These are phyloP conservation scores for Tarenaya hassleriana DNA, from an alignment of 345 rosid genomes.

Conservation along the genomic window DNA sequence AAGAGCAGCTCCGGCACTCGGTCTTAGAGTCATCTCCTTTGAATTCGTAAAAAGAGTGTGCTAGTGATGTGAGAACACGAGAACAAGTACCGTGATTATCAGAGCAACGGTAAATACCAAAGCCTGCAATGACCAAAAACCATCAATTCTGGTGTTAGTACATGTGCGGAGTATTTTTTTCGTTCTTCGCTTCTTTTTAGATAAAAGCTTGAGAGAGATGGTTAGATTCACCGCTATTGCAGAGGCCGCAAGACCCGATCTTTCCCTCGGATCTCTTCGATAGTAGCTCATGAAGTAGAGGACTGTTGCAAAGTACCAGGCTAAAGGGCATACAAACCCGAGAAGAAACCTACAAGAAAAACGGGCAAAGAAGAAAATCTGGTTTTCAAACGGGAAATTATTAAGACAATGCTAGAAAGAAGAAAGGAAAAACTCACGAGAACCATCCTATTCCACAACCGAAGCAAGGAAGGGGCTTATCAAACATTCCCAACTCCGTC, in stretches of 20 bases:
- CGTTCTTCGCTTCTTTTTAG: neutral
- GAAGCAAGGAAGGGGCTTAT: slow-evolving; percentile 88
- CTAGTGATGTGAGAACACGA: slow-evolving; percentile 35
- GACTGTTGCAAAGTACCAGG: slow-evolving; percentile 74
- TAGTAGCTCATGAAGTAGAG: slow-evolving; percentile 81
- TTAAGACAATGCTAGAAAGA: neutral
- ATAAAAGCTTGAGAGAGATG: neutral
- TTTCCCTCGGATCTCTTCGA: slow-evolving; percentile 85
- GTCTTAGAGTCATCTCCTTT: no score
- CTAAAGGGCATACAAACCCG: slow-evolving; percentile 68
- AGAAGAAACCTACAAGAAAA: slow-evolving; percentile 52
- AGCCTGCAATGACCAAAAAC: slow-evolving; percentile 54
- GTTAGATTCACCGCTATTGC: slow-evolving; percentile 62
- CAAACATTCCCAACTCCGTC: slow-evolving; percentile 50
- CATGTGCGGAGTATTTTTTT: neutral
- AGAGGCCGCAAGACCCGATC: slow-evolving; percentile 91
- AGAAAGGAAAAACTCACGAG: slow-evolving; percentile 43
- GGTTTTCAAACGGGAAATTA: slow-evolving; percentile 12
- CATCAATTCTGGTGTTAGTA: neutral
- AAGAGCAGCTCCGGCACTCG: no score
- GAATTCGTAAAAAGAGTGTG: no score
- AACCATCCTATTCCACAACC: slow-evolving; percentile 98
- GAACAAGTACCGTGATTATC: slow-evolving; percentile 37
- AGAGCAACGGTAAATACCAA: slow-evolving; percentile 52
- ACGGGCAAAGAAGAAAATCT: slow-evolving; percentile 5